phyloP scores from a whole-genome alignment of 2,329 filamentous ascomycete genomes.

The Phialophora chinensis region DNA sequence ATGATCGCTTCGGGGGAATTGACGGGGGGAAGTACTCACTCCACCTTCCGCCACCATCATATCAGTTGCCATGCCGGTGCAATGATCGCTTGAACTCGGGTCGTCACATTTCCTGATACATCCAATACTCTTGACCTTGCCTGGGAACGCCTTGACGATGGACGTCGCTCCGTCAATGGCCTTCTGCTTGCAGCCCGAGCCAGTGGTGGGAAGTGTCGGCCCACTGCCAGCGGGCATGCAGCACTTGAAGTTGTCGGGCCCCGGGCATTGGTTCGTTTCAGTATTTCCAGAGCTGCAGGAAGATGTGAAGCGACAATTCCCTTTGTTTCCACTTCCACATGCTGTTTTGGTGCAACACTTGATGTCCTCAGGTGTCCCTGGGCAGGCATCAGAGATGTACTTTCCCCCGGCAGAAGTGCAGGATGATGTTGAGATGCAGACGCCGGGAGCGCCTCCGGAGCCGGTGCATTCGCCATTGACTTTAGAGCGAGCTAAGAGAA shows the following conservation, averaged over 20 bases:
- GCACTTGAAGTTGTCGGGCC: constrained; percentile 40
- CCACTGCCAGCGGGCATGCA: constrained; percentile 36
- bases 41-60: constrained; percentile 43
- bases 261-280: constrained; percentile 37
- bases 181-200: constrained; percentile 37
- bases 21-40: constrained; percentile 31
- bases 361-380: constrained; percentile 40
- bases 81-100: constrained; percentile 39
- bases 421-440: constrained; percentile 48
- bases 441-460: constrained; percentile 38
- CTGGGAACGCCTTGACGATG: constrained; percentile 38
- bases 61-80: constrained; percentile 43
- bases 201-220: constrained; percentile 31
- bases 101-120: constrained; percentile 39
- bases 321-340: constrained; percentile 30
- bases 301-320: constrained; percentile 39
- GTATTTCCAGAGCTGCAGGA: constrained; percentile 33
- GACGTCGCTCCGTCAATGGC: constrained; percentile 37
- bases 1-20: background rate
- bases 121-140: constrained; percentile 37
- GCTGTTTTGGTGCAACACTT: constrained; percentile 38
- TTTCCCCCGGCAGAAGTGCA: constrained; percentile 50
- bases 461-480: constrained; percentile 23
- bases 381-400: constrained; percentile 45
- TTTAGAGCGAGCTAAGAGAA: constrained; percentile 15